A percentile compares a stretch with the other conserved stretches of the same genome.
phyloP scores from a whole-genome alignment of 768 basidiomycete species.

The Leccinum disarticulatum region DNA sequence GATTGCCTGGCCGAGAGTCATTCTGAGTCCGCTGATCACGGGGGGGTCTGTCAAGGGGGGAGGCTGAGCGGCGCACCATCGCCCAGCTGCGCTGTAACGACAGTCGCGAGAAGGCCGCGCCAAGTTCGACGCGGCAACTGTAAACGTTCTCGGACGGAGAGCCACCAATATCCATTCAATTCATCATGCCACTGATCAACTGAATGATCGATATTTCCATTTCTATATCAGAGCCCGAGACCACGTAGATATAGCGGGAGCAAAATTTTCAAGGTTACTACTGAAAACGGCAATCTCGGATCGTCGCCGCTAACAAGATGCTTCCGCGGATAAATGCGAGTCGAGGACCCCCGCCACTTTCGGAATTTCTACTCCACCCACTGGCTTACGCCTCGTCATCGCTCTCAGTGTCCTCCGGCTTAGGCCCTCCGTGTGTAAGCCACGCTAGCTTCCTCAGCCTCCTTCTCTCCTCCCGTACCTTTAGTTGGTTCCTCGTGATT shows the following conservation, averaged over 20 bases:
- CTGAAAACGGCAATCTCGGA: constrained; percentile 32
- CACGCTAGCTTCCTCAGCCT: constrained; percentile 77
- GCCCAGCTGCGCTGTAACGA: constrained; percentile 17
- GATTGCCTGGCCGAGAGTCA: background rate
- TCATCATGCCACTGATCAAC: background rate
- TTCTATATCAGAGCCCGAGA: constrained; percentile 2
- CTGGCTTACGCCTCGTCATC: constrained; percentile 38
- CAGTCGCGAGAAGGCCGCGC: constrained; percentile 14
- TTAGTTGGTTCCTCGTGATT: constrained; percentile 82
- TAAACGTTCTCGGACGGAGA: background rate
- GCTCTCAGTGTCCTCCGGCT: constrained; percentile 81
- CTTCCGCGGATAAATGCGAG: constrained; percentile 25
- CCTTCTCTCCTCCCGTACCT: constrained; percentile 85
- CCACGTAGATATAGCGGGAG: constrained; percentile 1
- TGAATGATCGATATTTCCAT: background rate
- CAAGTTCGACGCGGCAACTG: background rate
- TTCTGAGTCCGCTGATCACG: constrained; percentile 19
- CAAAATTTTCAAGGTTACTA: constrained; percentile 7
- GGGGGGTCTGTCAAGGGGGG: constrained; percentile 8
- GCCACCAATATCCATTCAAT: background rate
- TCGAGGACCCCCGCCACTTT: constrained; percentile 23
- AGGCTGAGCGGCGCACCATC: constrained; percentile 16
- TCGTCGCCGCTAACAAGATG: constrained; percentile 24
- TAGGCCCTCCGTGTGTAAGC: constrained; percentile 79
- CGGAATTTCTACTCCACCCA: background rate